Percentiles rank a stretch among this genome's conserved stretches.
phyloP scores from a whole-genome alignment of 208 protist genomes.

The Paratrypanosoma confusum region DNA sequence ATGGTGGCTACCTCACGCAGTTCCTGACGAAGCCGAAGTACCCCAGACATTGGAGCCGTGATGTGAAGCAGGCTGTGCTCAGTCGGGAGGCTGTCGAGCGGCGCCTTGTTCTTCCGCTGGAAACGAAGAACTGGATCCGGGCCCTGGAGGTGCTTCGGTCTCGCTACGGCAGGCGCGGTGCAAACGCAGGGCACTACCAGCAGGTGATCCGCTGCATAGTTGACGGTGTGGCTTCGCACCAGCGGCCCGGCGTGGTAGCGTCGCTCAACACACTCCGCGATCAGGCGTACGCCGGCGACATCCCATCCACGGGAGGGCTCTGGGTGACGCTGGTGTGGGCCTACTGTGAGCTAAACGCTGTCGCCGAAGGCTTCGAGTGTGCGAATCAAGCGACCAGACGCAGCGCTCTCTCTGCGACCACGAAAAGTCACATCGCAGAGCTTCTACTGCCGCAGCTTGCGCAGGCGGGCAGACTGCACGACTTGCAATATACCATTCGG shows the following conservation, averaged over 20 bases:
- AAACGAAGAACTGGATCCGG: slow-evolving; percentile 61
- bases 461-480: slow-evolving; percentile 25
- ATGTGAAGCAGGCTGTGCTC: slow-evolving; percentile 26
- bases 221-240: slow-evolving; percentile 10
- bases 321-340: slow-evolving; percentile 74
- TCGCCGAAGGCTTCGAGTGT: slow-evolving; percentile 39
- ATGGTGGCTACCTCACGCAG: slow-evolving; percentile 71
- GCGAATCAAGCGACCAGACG: slow-evolving; percentile 39
- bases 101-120: slow-evolving; percentile 72
- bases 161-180: slow-evolving; percentile 51
- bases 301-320: slow-evolving; percentile 36
- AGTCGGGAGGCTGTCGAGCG: slow-evolving; percentile 62
- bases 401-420: slow-evolving; percentile 29
- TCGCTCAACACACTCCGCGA: slow-evolving; percentile 48
- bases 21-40: slow-evolving; percentile 44
- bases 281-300: slow-evolving; percentile 50
- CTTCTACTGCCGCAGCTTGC: slow-evolving; percentile 50
- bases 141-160: slow-evolving; percentile 70
- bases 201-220: slow-evolving; percentile 58
- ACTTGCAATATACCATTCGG: slow-evolving; percentile 23
- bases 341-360: slow-evolving; percentile 32
- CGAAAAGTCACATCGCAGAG: slow-evolving; percentile 52
- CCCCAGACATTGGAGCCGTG: slow-evolving; percentile 24
- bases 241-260: background rate
- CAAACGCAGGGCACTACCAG: slow-evolving; percentile 64